Conservation (phyloP, 805 yeast species). For the Myxozyma nipponensis region DNA sequence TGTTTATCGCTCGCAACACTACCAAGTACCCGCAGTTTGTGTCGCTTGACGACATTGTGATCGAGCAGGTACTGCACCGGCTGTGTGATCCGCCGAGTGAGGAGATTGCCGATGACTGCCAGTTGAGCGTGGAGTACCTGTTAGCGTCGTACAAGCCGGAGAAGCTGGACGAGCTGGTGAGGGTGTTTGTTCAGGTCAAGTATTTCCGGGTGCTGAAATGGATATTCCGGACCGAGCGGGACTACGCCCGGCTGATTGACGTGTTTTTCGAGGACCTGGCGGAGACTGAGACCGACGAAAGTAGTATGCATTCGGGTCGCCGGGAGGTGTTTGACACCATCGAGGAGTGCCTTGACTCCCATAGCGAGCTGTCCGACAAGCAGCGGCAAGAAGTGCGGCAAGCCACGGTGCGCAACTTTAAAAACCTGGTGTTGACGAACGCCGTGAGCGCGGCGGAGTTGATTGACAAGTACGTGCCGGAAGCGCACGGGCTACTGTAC, state of each 20-base stretch:
- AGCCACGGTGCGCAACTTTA: conserved; percentile 16
- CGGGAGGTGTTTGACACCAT: conserved; percentile 26
- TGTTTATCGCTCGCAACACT: conserved; percentile 74
- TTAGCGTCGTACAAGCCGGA: conserved; percentile 63
- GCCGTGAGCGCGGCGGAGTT: conserved; percentile 21
- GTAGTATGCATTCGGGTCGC: conserved; percentile 4
- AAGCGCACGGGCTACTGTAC: conserved; percentile 19
- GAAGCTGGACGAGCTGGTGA: conserved; percentile 47
- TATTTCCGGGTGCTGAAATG: conserved; percentile 58
- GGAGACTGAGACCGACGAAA: conserved; percentile 4
- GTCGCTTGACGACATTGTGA: conserved; percentile 57
- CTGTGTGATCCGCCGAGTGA: conserved; percentile 45
- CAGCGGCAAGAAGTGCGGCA: conserved; percentile 19
- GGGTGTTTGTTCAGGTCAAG: conserved; percentile 50
- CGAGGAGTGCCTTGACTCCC: conserved; percentile 21
- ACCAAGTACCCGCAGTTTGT: conserved; percentile 85
- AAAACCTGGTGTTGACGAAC: conserved; percentile 22
- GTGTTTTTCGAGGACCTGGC: conserved; percentile 24
- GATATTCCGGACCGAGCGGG: conserved; percentile 53
- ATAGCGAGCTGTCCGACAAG: conserved; percentile 14
- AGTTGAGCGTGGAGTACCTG: conserved; percentile 70
- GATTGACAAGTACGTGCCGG: conserved; percentile 22
- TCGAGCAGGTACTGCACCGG: conserved; percentile 47
- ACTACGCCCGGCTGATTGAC: conserved; percentile 48
- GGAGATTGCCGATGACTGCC: conserved; percentile 53